Evolutionary conservation across 208 protist species (phyloP).

Genomic region (Trypanosoma vivax): DNA sequence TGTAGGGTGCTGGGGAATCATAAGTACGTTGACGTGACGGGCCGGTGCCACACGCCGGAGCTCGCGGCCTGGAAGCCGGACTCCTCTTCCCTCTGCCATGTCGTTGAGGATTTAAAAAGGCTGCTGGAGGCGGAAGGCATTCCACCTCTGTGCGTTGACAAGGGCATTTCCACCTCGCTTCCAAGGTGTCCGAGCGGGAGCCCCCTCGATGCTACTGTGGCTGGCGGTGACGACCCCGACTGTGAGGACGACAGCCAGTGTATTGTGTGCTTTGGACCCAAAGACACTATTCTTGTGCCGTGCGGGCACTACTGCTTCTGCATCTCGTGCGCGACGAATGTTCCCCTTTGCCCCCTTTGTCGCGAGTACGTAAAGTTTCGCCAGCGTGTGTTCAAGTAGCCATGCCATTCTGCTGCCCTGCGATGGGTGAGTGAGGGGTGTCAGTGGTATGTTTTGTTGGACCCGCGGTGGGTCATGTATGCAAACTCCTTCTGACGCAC

Average conservation of each 20-base stretch:
- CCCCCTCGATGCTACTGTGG: not conserved
- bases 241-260: constrained; percentile 12
- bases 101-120: constrained; percentile 19
- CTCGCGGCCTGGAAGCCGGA: constrained; percentile 42
- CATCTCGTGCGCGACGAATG: constrained; percentile 33
- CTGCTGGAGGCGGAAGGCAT: constrained; percentile 27
- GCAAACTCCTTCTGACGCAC: no score
- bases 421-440: no score
- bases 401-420: no score
- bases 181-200: not conserved
- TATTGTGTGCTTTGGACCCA: constrained; percentile 33
- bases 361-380: constrained; percentile 36
- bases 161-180: constrained; percentile 2
- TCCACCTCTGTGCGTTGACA: constrained; percentile 40
- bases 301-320: constrained; percentile 59
- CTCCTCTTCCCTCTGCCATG: constrained; percentile 27
- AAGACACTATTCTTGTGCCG: constrained; percentile 44
- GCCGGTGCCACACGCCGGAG: constrained; percentile 36
- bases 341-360: constrained; percentile 45
- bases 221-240: not conserved
- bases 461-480: no score
- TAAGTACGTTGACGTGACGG: constrained; percentile 48
- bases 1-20: constrained; percentile 41
- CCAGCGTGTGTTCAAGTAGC: constrained; percentile 17
- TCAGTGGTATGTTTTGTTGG: no score